These are phyloP conservation scores for Saxophila tyrrhenica DNA, from an alignment of 495 filamentous ascomycete genomes.

Conservation along the genomic window DNA sequence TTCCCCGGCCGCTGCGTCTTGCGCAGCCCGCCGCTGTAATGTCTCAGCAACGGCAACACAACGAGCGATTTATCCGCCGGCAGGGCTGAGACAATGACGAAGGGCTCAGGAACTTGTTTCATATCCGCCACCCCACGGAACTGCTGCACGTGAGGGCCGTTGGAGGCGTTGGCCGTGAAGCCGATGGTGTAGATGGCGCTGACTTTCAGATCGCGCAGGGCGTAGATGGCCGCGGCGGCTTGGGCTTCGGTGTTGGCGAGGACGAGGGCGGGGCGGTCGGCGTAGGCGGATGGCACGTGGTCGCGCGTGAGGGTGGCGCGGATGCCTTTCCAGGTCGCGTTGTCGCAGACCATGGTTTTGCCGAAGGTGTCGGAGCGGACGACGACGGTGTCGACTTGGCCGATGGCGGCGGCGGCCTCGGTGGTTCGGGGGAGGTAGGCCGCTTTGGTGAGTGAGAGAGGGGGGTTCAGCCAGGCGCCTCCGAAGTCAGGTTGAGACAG, in stretches of 20 bases:
- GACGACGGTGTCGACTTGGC: conserved; percentile 68
- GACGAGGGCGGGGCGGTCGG: conserved; percentile 60
- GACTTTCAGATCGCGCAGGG: conserved; percentile 60
- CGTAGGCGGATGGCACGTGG: conserved; percentile 70
- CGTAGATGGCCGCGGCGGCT: conserved; percentile 64
- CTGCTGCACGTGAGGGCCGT: conserved; percentile 57
- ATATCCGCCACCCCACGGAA: conserved; percentile 72
- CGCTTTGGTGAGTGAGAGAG: conserved; percentile 39
- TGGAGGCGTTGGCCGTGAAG: conserved; percentile 55
- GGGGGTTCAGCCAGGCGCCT: conserved; percentile 66
- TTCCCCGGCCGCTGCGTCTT: conserved; percentile 39
- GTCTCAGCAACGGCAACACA: conserved; percentile 65
- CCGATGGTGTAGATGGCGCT: conserved; percentile 75
- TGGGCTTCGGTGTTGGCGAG: conserved; percentile 56
- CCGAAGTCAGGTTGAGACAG: conserved; percentile 62
- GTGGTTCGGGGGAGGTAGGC: conserved; percentile 53
- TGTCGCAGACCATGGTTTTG: conserved; percentile 52
- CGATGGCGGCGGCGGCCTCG: conserved; percentile 62
- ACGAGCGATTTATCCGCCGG: conserved; percentile 66
- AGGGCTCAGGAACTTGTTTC: conserved; percentile 61
- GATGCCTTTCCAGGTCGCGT: conserved; percentile 74
- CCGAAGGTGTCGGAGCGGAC: conserved; percentile 35
- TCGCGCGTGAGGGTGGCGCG: conserved; percentile 67
- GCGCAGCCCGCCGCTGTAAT: conserved; percentile 35
- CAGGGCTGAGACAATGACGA: conserved; percentile 67